Evolutionary conservation across 2,329 filamentous ascomycete species (phyloP), one percentile per base, ranked within the genome.

Genomic region (Alternaria rosae): DNA sequence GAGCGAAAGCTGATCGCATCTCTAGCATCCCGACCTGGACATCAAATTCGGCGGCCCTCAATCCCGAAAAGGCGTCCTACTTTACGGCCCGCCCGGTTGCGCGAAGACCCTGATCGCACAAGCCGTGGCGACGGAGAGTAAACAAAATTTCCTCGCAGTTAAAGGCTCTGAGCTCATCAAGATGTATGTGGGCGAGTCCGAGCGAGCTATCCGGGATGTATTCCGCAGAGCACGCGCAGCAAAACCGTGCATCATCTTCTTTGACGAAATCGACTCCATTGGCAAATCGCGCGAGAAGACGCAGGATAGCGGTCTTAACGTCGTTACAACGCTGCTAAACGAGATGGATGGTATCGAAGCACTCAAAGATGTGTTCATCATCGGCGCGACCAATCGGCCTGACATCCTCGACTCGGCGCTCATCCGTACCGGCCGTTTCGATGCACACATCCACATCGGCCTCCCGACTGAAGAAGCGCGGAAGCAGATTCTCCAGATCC

Each of bases 101-200:
- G 96, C 93, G 66, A 98, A 98, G 81, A 98, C 94, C 0, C 87
- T 97, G 76, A 93, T 89, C 0, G 94, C 94, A 0, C 93, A 97
- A 77, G 94, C 94, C 26, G 88, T 97, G 70, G 94, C 94, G 15
- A 97, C 93, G 7, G 93, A 96, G 78, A 92, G 92, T 28, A 91
- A 91, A 5, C 90, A 96, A 80, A 97, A 97, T 78, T 97, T 97
- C 83, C 90, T 97, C 75, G 91, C 93, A 9, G 92, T 98, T 68
- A 97, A 97, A 81, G 94, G 93, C 25, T 93, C 93, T 35, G 94
- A 97, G 79, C 87, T 97, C 12, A 89, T 97, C 62, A 96, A 93
- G 81, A 97, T 97, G 92, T 98, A 97, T 79, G 94, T 98, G 17
- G 94, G 94, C 64, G 94, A 98, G 78, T 94, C 93, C 2, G 94